Evolutionary conservation across 83 land plant species (phyloP), one percentile per base, ranked within the genome.

Genomic region (Larix sibirica): DNA sequence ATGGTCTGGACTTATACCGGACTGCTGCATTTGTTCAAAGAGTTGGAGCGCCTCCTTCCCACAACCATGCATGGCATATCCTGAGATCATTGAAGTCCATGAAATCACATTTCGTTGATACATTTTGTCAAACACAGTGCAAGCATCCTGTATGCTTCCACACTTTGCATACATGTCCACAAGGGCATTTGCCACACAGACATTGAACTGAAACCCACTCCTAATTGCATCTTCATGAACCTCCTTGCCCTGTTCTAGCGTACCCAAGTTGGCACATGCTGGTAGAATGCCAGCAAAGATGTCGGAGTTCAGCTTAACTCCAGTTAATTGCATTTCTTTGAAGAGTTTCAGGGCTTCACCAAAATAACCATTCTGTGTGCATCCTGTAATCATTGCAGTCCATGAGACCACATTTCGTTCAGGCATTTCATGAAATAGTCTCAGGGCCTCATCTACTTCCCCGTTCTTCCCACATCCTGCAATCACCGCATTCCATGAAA

Each of bases 111-210:
- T 94, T 47, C 80, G 79, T 20, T 75, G 44, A 20, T 21, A 75
- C 50, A 94, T 85, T 20, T 67, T 79, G 18, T 88, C 90, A 83
- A 94, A 94, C 26, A 79, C 84, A 71, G 79, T 10, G 18, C 83
- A 88, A 44, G 96, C 94, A 33, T 90, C 90, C 26, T 81, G 65
- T 4, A 94, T 68, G 83, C 82, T 84, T n/a, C 94, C 90, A 65
- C 82, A 91, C 78, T 92, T 94, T 5, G 90, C 92, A 90, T 94
- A 94, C 94, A 94, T 94, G 61, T 89, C 91, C 36, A 90, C 82
- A 76, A 94, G 79, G 33, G 94, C 89, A 83, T 92, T 94, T 6
- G 79, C 87, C 5, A 90, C 87, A 86, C 69, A 94, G 47, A 90
- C 62, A 66, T 83, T 88, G 5, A 33, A 21, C 21, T 79, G 82